phyloP scores from a whole-genome alignment of 2,329 filamentous ascomycete species.

The Chalaropsis thielavioides region DNA sequence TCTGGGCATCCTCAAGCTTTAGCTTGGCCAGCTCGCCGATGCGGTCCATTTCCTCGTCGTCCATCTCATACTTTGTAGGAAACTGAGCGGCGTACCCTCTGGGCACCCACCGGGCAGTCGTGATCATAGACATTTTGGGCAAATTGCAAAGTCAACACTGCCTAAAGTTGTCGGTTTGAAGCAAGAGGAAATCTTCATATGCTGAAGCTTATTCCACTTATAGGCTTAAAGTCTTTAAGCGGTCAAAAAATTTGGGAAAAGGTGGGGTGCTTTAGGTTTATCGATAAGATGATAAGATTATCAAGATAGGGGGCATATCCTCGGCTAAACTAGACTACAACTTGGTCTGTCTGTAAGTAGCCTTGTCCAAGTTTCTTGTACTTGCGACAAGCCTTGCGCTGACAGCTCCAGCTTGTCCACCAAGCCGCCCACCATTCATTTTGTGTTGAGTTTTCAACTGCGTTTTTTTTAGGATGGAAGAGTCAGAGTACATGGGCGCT shows the following conservation, averaged over 20 bases:
- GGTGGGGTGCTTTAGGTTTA: constrained; percentile 11
- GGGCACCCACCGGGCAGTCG: constrained; percentile 60
- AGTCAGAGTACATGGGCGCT: constrained; percentile 25
- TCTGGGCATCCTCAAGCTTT: constrained; percentile 82
- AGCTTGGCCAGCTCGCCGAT: constrained; percentile 61
- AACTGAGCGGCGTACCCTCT: constrained; percentile 64
- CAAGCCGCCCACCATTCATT: not conserved
- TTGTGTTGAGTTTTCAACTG: not conserved
- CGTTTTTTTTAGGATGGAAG: constrained; percentile 9
- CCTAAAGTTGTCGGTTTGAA: not conserved
- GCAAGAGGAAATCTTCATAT: not conserved
- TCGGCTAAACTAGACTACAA: constrained; percentile 10
- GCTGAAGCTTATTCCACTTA: constrained; percentile 12
- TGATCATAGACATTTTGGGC: constrained; percentile 55
- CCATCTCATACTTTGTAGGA: constrained; percentile 58
- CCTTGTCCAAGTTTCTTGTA: constrained; percentile 8
- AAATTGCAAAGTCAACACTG: constrained; percentile 18
- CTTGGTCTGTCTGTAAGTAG: not conserved
- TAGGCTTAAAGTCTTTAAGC: constrained; percentile 1
- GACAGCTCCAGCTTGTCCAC: not conserved
- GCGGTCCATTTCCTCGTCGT: constrained; percentile 60
- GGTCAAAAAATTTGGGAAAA: constrained; percentile 13
- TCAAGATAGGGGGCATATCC: not conserved
- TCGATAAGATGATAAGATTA: constrained; percentile 15
- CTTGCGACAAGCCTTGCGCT: not conserved